Evolutionary conservation across 2,329 filamentous ascomycete genomes (phyloP).

Genomic region (Cladosporium colombiae): DNA sequence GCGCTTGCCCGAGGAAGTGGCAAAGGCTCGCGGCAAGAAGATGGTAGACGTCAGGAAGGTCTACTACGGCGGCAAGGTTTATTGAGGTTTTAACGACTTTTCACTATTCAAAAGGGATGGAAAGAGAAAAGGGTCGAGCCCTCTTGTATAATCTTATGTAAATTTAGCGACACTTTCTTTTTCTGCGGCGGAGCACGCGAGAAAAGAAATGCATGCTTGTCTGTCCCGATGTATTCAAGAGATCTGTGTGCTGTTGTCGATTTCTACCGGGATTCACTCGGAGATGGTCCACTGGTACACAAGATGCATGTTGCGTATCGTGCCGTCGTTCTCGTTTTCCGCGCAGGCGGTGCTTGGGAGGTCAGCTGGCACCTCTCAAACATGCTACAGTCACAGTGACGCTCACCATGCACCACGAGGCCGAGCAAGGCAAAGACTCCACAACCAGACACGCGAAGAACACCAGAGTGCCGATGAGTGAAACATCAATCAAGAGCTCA

Average conservation of each 20-base stretch:
- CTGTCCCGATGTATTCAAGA: background rate
- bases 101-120: background rate
- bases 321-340: background rate
- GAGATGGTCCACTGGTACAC: too few relatives aligned
- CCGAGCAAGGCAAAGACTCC: background rate
- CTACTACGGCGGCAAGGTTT: constrained; percentile 83
- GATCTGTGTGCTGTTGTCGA: background rate
- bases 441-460: too few relatives aligned
- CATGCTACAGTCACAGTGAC: background rate
- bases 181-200: background rate
- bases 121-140: background rate
- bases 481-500: too few relatives aligned
- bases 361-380: background rate
- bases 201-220: background rate
- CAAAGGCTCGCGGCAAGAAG: constrained; percentile 87
- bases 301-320: too few relatives aligned
- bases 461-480: too few relatives aligned
- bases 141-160: constrained; percentile 20
- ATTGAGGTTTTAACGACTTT: constrained; percentile 30
- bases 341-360: background rate
- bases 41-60: constrained; percentile 94
- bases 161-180: constrained; percentile 7
- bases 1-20: constrained; percentile 84
- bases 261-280: too few relatives aligned
- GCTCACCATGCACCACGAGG: background rate